Conservation (phyloP, 2,329 filamentous ascomycete species). For the Macroventuria anomochaeta region DNA sequence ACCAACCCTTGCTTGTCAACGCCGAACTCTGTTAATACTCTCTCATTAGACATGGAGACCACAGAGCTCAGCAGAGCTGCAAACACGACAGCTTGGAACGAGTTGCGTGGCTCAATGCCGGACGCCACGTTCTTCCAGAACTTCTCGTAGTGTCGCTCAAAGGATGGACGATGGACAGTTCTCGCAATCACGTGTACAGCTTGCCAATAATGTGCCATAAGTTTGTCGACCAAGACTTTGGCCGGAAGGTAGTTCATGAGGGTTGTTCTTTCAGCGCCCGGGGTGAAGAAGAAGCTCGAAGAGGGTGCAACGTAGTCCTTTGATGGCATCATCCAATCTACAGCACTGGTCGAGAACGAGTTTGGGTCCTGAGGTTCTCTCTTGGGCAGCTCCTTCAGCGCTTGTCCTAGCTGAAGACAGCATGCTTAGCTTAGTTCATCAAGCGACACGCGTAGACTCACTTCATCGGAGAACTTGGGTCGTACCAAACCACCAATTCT, state of each 20-base stretch:
- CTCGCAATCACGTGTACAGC: constrained; percentile 72
- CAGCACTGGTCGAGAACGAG: constrained; percentile 21
- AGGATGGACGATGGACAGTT: constrained; percentile 71
- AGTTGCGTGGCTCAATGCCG: constrained; percentile 67
- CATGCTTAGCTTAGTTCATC: not conserved
- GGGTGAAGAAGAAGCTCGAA: constrained; percentile 70
- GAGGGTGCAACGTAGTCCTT: constrained; percentile 71
- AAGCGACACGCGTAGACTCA: constrained; percentile 44
- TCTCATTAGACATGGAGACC: constrained; percentile 67
- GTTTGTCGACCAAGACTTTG: constrained; percentile 62
- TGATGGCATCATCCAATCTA: constrained; percentile 67
- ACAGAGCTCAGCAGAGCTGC: constrained; percentile 72
- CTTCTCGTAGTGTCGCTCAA: constrained; percentile 67
- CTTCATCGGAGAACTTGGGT: constrained; percentile 74
- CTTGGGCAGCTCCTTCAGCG: constrained; percentile 38
- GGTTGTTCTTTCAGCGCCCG: constrained; percentile 51
- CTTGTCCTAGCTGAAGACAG: constrained; percentile 35
- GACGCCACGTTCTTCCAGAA: constrained; percentile 70
- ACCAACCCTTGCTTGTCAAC: constrained; percentile 64
- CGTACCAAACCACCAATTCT: constrained; percentile 75
- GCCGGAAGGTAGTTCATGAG: constrained; percentile 68
- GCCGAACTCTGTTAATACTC: constrained; percentile 61
- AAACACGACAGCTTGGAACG: constrained; percentile 72
- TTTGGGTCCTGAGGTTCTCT: constrained; percentile 16
- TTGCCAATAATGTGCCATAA: constrained; percentile 71